These are phyloP conservation scores for Coemansia sp. DNA, from an alignment of 192 early-diverging fungal genomes.

Conservation along the genomic window DNA sequence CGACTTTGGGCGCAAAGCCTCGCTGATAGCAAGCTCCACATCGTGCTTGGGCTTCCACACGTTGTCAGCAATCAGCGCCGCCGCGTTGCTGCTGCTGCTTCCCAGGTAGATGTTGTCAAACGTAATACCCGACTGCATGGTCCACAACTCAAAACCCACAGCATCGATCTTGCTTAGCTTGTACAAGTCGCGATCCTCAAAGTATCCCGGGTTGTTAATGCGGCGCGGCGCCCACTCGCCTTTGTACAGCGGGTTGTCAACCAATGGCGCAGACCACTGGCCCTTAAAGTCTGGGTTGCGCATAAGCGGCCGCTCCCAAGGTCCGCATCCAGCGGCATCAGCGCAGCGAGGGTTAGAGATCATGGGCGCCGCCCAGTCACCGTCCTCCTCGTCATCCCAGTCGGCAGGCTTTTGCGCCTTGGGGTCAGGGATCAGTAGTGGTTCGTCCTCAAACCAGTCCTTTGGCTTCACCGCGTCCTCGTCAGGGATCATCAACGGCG, in stretches of 20 bases:
- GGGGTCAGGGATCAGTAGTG: constrained; percentile 73
- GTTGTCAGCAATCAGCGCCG: constrained; percentile 72
- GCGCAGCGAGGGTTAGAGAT: constrained; percentile 83
- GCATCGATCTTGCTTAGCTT: constrained; percentile 80
- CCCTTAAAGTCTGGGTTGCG: constrained; percentile 89
- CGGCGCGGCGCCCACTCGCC: constrained; percentile 84
- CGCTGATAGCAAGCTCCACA: constrained; percentile 60
- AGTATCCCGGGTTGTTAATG: constrained; percentile 85
- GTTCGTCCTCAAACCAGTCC: constrained; percentile 88
- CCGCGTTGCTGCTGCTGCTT: constrained; percentile 66
- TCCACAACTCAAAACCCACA: constrained; percentile 93
- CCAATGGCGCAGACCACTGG: constrained; percentile 81
- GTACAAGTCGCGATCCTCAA: constrained; percentile 76
- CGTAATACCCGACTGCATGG: constrained; percentile 84
- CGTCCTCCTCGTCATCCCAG: constrained; percentile 93
- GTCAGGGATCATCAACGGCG: constrained; percentile 76
- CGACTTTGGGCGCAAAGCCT: constrained; percentile 38
- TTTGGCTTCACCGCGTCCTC: constrained; percentile 78
- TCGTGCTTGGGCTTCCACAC: constrained; percentile 78
- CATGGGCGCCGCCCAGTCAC: constrained; percentile 82
- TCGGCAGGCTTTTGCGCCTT: constrained; percentile 82
- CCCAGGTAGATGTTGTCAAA: constrained; percentile 95
- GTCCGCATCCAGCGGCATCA: constrained; percentile 72
- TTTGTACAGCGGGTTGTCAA: constrained; percentile 94
- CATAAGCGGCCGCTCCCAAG: constrained; percentile 80